These are phyloP conservation scores for Pichia cephalocereana DNA, from an alignment of 805 yeast genomes.

Conservation along the genomic window DNA sequence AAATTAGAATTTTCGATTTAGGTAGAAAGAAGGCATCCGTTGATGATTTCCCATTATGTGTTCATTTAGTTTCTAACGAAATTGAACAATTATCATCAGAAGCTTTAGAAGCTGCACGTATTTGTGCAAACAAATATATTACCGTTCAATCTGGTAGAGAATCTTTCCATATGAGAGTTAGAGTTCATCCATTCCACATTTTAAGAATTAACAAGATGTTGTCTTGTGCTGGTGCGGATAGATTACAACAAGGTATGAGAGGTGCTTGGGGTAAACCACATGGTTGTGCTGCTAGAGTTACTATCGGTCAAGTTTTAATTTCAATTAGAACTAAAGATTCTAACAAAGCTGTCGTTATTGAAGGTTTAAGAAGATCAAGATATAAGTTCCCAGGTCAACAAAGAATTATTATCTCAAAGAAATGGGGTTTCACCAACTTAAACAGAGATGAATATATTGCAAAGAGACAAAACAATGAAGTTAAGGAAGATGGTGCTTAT, in stretches of 20 bases:
- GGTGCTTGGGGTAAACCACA: conserved; percentile 99
- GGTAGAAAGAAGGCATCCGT: conserved; percentile 99
- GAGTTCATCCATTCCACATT: conserved; percentile 99
- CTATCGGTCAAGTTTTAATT: conserved; percentile 96
- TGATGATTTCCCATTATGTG: conserved; percentile 99
- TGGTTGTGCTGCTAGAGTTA: conserved; percentile 99
- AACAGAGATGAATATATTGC: conserved; percentile 94
- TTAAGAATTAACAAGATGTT: conserved; percentile 99
- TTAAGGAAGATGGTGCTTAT: conserved; percentile 99
- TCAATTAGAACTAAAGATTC: conserved; percentile 97
- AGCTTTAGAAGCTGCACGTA: conserved; percentile 99
- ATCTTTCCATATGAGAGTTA: conserved; percentile 98
- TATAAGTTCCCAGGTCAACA: conserved; percentile 99
- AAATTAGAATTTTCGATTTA: conserved; percentile 97
- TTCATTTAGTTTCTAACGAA: conserved; percentile 98
- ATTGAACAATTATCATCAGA: conserved; percentile 98
- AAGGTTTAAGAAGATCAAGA: conserved; percentile 99
- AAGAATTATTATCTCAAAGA: conserved; percentile 97
- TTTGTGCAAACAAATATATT: conserved; percentile 99
- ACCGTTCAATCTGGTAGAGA: conserved; percentile 98
- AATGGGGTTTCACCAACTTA: conserved; percentile 99
- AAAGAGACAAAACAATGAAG: conserved; percentile 95
- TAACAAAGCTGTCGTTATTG: conserved; percentile 95
- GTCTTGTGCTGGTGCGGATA: conserved; percentile 99
- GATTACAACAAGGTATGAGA: conserved; percentile 99